A percentile compares a stretch with the other conserved stretches of the same genome.
Conservation (phyloP, 805 yeast species). For the Metschnikowia koreensis region DNA sequence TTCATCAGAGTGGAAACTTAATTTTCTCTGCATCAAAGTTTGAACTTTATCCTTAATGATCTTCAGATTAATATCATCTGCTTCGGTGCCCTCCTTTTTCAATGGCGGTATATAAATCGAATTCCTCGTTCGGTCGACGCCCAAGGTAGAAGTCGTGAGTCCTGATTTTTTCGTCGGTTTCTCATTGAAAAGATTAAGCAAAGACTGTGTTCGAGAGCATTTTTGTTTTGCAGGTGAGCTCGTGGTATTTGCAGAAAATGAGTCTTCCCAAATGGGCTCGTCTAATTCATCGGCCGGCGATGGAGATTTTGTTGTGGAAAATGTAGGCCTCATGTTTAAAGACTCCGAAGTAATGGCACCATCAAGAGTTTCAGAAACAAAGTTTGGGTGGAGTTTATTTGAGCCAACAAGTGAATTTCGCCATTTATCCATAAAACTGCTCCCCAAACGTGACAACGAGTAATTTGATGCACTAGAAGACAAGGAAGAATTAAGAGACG, state of each 20-base stretch:
- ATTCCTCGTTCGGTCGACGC: constrained; percentile 9
- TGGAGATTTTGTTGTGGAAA: constrained; percentile 12
- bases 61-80: constrained; percentile 4
- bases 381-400: constrained; percentile 3
- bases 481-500: constrained; percentile 40
- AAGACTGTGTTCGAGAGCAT: constrained; percentile 36
- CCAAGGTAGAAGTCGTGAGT: constrained; percentile 2
- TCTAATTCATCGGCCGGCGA: constrained; percentile 18
- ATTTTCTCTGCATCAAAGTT: background rate
- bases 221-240: constrained; percentile 8
- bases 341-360: constrained; percentile 8
- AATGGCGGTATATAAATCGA: constrained; percentile 7
- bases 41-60: constrained; percentile 5
- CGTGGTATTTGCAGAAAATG: background rate
- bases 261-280: constrained; percentile 17
- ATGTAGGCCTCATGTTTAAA: constrained; percentile 4
- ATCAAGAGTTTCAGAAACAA: constrained; percentile 9
- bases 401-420: constrained; percentile 28
- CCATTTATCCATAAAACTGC: constrained; percentile 48
- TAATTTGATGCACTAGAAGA: constrained; percentile 38
- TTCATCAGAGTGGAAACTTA: background rate
- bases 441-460: constrained; percentile 40
- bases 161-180: constrained; percentile 13
- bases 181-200: constrained; percentile 25
- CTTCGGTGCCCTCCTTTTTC: background rate